Evolutionary conservation across 768 basidiomycete genomes (phyloP).

Genomic region (Cubamyces sp.): DNA sequence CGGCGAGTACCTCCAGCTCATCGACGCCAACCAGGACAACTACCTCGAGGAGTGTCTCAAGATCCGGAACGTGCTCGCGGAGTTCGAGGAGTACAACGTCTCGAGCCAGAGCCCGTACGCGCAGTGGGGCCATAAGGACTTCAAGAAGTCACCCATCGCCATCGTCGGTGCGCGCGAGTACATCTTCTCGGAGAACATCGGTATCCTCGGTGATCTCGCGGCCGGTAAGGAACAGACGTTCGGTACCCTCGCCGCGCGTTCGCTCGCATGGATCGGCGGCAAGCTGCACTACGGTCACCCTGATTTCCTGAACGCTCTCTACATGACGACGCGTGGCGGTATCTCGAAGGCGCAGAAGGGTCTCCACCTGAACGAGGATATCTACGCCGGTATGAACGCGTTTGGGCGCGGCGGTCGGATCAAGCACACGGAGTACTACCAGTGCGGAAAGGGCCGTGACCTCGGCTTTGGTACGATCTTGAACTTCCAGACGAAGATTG

Average conservation of each 20-base stretch:
- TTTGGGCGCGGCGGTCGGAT: conserved; percentile 96
- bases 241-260: conserved; percentile 94
- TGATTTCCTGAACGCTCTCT: conserved; percentile 96
- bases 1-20: conserved; percentile 98
- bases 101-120: conserved; percentile 91
- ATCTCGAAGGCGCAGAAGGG: conserved; percentile 99
- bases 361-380: conserved; percentile 98
- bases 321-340: conserved; percentile 98
- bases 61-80: conserved; percentile 96
- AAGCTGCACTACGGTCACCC: conserved; percentile 99
- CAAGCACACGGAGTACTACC: conserved; percentile 99
- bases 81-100: conserved; percentile 92
- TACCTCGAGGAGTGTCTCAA: conserved; percentile 99
- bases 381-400: conserved; percentile 99
- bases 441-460: conserved; percentile 98
- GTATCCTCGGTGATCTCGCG: conserved; percentile 97
- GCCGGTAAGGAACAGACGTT: conserved; percentile 99
- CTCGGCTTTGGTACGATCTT: conserved; percentile 98
- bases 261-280: conserved; percentile 96
- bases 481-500: conserved; percentile 99
- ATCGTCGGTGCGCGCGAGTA: conserved; percentile 99
- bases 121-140: conserved; percentile 87
- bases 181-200: conserved; percentile 99
- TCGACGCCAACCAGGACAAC: conserved; percentile 99
- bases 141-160: conserved; percentile 87